phyloP scores from a whole-genome alignment of 306 rosid species.

The Clitoria ternatea region DNA sequence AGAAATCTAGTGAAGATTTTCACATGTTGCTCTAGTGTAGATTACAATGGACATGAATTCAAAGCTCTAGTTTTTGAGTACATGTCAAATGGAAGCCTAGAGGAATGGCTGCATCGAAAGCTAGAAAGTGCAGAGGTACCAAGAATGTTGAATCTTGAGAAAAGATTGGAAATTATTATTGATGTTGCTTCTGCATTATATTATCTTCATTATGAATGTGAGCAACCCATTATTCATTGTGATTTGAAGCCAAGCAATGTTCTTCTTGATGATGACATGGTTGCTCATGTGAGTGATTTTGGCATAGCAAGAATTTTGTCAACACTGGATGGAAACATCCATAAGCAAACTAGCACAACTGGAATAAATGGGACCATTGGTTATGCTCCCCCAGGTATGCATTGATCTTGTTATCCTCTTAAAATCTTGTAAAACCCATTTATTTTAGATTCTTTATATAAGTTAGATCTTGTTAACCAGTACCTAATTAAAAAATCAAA shows the following conservation, averaged over 20 bases:
- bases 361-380: conserved; percentile 20
- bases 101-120: conserved; percentile 14
- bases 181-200: conserved; percentile 9
- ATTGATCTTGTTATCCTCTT: neutral
- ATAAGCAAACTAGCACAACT: neutral
- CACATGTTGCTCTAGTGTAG: conserved; percentile 20
- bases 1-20: conserved; percentile 10
- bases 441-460: neutral
- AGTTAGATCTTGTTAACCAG: no score
- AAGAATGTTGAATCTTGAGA: neutral
- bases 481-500: no score
- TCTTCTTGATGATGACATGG: conserved; percentile 21
- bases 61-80: conserved; percentile 21
- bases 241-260: conserved; percentile 23
- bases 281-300: conserved; percentile 21
- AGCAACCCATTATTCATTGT: conserved; percentile 5
- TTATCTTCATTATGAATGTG: conserved; percentile 23
- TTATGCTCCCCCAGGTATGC: conserved; percentile 29
- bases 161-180: neutral
- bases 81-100: conserved; percentile 23
- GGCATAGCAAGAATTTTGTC: conserved; percentile 17
- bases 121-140: neutral
- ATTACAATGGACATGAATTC: conserved; percentile 17
- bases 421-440: neutral
- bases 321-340: neutral